Conservation (phyloP, 345 rosid genomes). For the Aquilaria malaccensis region DNA sequence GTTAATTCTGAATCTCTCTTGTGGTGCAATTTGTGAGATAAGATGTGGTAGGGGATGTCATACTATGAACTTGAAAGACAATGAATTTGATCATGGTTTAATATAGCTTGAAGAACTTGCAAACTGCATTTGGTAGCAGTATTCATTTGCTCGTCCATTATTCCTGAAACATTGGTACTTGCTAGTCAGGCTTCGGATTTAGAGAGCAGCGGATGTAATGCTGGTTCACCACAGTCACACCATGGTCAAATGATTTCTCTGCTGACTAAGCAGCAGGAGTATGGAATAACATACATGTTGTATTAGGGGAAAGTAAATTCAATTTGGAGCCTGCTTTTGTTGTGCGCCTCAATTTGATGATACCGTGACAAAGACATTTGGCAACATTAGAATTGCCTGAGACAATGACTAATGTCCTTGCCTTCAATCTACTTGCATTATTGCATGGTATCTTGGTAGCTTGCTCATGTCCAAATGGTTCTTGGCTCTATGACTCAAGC, state of each 20-base stretch:
- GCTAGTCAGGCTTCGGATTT: no score
- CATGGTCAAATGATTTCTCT: slow-evolving; percentile 29
- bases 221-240: no score
- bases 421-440: slow-evolving; percentile 14
- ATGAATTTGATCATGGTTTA: no score
- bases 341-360: slow-evolving; percentile 19
- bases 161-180: no score
- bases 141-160: no score
- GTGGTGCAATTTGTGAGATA: no score
- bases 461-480: slow-evolving; percentile 3
- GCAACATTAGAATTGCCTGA: slow-evolving; percentile 5
- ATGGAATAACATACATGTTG: slow-evolving; percentile 16
- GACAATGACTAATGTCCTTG: slow-evolving; percentile 12
- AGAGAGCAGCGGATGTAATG: no score
- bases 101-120: no score
- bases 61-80: no score
- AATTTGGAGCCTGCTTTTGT: slow-evolving; percentile 6
- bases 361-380: slow-evolving; percentile 2
- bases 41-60: no score
- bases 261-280: slow-evolving; percentile 11
- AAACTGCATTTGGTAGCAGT: no score
- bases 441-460: slow-evolving; percentile 3
- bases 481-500: slow-evolving; percentile 6
- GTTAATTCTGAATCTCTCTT: no score
- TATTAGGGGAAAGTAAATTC: slow-evolving; percentile 12